Conservation (phyloP, 2,329 filamentous ascomycete genomes). For the Diaporthe nobilis region DNA sequence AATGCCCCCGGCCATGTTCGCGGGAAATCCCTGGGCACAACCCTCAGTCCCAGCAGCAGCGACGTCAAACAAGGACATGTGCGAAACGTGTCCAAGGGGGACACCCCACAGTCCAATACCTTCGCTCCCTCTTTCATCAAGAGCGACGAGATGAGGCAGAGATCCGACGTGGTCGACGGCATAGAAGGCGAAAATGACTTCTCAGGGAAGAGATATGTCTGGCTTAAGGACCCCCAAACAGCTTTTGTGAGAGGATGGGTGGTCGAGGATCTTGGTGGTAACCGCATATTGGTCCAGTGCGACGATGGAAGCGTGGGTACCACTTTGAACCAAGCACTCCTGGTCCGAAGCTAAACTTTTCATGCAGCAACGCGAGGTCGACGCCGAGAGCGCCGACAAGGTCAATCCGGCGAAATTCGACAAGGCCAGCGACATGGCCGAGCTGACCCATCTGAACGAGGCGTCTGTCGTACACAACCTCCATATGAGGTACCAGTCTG, state of each 20-base stretch:
- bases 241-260: constrained; percentile 96
- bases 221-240: constrained; percentile 88
- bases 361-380: constrained; percentile 87
- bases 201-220: constrained; percentile 98
- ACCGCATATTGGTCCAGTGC: constrained; percentile 86
- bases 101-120: constrained; percentile 78
- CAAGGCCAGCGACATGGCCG: constrained; percentile 99
- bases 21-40: constrained; percentile 34
- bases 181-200: constrained; percentile 99
- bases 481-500: constrained; percentile 93
- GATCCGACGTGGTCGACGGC: constrained; percentile 71
- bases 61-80: constrained; percentile 54
- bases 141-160: constrained; percentile 78
- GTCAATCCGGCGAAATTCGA: constrained; percentile 99
- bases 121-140: constrained; percentile 98
- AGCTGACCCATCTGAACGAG: constrained; percentile 97
- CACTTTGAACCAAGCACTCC: neutral
- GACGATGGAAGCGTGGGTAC: constrained; percentile 87
- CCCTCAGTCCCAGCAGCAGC: constrained; percentile 35
- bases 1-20: constrained; percentile 27
- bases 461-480: constrained; percentile 98
- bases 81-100: constrained; percentile 74
- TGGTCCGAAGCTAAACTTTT: constrained; percentile 41
- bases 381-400: constrained; percentile 92
- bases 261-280: constrained; percentile 81